Evolutionary conservation across 1,139 yeast species (phyloP).

Genomic region (Yamadazyma atmosphaerica): DNA sequence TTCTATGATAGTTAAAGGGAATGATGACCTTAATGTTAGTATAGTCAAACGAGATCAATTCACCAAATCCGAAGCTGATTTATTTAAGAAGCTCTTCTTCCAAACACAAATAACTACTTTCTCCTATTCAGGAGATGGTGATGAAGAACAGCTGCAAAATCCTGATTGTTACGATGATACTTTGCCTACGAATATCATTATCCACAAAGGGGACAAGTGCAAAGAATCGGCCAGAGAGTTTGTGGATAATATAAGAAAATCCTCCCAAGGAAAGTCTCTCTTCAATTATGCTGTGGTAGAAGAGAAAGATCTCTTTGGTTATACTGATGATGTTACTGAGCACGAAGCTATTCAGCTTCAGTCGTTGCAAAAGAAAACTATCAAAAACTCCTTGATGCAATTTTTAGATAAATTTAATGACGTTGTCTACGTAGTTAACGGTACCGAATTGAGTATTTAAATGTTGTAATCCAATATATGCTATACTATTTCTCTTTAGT

Average conservation of each 20-base stretch:
- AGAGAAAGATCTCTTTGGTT: conserved; percentile 11
- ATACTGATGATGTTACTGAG: conserved; percentile 4
- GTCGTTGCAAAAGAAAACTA: conserved; percentile 10
- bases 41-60: conserved; percentile 11
- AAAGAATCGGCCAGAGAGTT: conserved; percentile 11
- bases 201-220: conserved; percentile 12
- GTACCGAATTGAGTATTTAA: conserved; percentile 9
- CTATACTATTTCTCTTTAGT: not conserved
- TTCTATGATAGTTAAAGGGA: conserved; percentile 4
- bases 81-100: conserved; percentile 13
- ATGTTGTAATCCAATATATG: not conserved
- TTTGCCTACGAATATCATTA: conserved; percentile 13
- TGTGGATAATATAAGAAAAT: conserved; percentile 13
- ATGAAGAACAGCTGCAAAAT: conserved; percentile 4
- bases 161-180: conserved; percentile 14
- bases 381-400: conserved; percentile 9
- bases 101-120: conserved; percentile 8
- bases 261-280: not conserved
- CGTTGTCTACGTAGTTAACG: conserved; percentile 15
- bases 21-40: conserved; percentile 8
- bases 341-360: conserved; percentile 12
- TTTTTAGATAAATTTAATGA: conserved; percentile 14
- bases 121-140: conserved; percentile 10
- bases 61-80: conserved; percentile 9
- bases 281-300: conserved; percentile 9